Conservation (phyloP, 2,329 filamentous ascomycete species). For the Rhexocercosporidium sp. region DNA sequence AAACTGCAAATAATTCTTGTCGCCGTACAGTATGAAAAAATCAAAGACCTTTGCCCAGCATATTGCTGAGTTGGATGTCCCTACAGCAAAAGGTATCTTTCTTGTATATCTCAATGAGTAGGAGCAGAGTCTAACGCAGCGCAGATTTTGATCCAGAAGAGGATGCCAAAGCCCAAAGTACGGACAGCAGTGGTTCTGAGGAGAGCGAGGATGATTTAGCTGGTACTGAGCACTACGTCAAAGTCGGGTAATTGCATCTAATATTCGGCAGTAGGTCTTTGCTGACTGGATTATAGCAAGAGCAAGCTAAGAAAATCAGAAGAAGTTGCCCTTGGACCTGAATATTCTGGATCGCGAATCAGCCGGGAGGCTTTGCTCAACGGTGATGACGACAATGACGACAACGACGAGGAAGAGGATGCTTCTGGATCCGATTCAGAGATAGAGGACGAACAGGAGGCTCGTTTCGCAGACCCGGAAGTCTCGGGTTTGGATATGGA, state of each 20-base stretch:
- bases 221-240: conserved; percentile 86
- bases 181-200: conserved; percentile 50
- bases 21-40: conserved; percentile 52
- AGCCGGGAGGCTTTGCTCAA: conserved; percentile 69
- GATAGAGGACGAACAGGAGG: conserved; percentile 46
- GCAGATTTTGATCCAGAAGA: conserved; percentile 48
- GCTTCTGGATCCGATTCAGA: conserved; percentile 47
- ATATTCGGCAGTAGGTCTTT: background rate
- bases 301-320: conserved; percentile 82
- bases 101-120: background rate
- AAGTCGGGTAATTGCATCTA: conserved; percentile 62
- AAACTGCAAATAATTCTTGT: background rate
- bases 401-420: no score
- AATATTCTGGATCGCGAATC: conserved; percentile 80
- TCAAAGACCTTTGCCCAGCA: conserved; percentile 58
- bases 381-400: conserved; percentile 59
- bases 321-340: conserved; percentile 70
- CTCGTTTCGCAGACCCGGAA: conserved; percentile 55
- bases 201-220: conserved; percentile 58
- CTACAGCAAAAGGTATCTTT: conserved; percentile 60
- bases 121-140: conserved; percentile 19
- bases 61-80: conserved; percentile 65
- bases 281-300: conserved; percentile 58
- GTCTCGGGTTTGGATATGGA: conserved; percentile 59
- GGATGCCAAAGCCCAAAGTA: conserved; percentile 34